A percentile compares a stretch with the other conserved stretches of the same genome.
Conservation (phyloP, 1,139 yeast genomes). For the Magnusiomyces suaveolens region DNA sequence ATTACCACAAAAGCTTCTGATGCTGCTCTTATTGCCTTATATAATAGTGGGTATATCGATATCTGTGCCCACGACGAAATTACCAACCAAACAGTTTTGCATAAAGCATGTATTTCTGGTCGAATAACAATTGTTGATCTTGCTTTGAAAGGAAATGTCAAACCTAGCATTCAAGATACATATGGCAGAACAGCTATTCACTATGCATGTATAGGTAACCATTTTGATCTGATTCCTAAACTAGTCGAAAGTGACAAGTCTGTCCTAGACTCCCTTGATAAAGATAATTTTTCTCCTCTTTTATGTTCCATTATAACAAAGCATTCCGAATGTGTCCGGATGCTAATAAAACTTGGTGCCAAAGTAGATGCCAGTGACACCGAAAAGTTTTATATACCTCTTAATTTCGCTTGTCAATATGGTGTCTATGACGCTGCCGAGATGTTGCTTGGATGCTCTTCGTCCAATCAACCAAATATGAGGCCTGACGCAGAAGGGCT, state of each 20-base stretch:
- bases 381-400: slow-evolving; percentile 55
- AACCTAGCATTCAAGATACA: slow-evolving; percentile 42
- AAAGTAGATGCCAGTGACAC: slow-evolving; percentile 31
- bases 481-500: slow-evolving; percentile 48
- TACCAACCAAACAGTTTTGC: slow-evolving; percentile 38
- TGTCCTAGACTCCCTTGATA: slow-evolving; percentile 31
- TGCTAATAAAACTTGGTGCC: slow-evolving; percentile 37
- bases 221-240: slow-evolving; percentile 27
- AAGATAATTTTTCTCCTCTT: slow-evolving; percentile 52
- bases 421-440: slow-evolving; percentile 70
- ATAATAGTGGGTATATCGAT: slow-evolving; percentile 34
- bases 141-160: slow-evolving; percentile 28
- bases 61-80: slow-evolving; percentile 36
- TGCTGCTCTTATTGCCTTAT: slow-evolving; percentile 34
- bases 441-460: slow-evolving; percentile 39
- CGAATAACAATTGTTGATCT: slow-evolving; percentile 34
- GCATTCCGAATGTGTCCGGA: slow-evolving; percentile 46
- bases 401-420: slow-evolving; percentile 80
- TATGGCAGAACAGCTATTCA: slow-evolving; percentile 82
- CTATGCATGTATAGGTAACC: slow-evolving; percentile 53
- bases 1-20: slow-evolving; percentile 41
- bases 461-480: slow-evolving; percentile 23
- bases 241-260: slow-evolving; percentile 31
- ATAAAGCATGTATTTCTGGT: slow-evolving; percentile 37
- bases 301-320: slow-evolving; percentile 67